phyloP scores from a whole-genome alignment of 2,329 filamentous ascomycete genomes.

The Diaporthe nobilis region DNA sequence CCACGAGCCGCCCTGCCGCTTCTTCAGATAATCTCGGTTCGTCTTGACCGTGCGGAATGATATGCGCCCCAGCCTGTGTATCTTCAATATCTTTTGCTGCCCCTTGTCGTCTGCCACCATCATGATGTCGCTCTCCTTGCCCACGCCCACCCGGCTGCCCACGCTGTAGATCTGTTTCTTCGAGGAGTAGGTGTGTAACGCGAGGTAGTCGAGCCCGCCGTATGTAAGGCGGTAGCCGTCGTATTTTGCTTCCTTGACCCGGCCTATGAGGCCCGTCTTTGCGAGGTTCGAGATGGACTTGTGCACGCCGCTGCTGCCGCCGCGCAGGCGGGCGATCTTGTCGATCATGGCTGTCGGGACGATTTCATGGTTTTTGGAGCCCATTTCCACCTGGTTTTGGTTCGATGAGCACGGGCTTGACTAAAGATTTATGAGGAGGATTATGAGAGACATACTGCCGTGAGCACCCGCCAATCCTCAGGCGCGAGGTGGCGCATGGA shows the following conservation, averaged over 20 bases:
- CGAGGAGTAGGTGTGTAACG: slow-evolving; percentile 89
- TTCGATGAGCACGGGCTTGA: slow-evolving; percentile 50
- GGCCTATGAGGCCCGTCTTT: slow-evolving; percentile 91
- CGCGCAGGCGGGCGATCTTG: slow-evolving; percentile 84
- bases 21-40: slow-evolving; percentile 93
- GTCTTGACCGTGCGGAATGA: slow-evolving; percentile 97
- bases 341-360: slow-evolving; percentile 92
- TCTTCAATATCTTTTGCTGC: slow-evolving; percentile 88
- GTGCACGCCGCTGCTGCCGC: slow-evolving; percentile 84
- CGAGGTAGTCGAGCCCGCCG: slow-evolving; percentile 97
- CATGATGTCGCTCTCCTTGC: slow-evolving; percentile 98
- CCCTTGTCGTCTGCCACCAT: slow-evolving; percentile 88
- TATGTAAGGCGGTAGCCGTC: slow-evolving; percentile 98
- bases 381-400: slow-evolving; percentile 83
- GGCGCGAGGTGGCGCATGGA: slow-evolving; percentile 90
- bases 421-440: slow-evolving; percentile 16
- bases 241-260: slow-evolving; percentile 95
- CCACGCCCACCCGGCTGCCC: slow-evolving; percentile 93
- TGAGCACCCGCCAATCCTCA: slow-evolving; percentile 96
- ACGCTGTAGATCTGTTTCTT: slow-evolving; percentile 89
- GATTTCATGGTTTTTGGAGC: slow-evolving; percentile 96
- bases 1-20: slow-evolving; percentile 83
- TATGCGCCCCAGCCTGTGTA: slow-evolving; percentile 94
- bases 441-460: slow-evolving; percentile 75
- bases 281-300: slow-evolving; percentile 91